These are phyloP conservation scores for Plasmodium blacklocki DNA, from an alignment of 169 alveolate species.

Conservation along the genomic window DNA sequence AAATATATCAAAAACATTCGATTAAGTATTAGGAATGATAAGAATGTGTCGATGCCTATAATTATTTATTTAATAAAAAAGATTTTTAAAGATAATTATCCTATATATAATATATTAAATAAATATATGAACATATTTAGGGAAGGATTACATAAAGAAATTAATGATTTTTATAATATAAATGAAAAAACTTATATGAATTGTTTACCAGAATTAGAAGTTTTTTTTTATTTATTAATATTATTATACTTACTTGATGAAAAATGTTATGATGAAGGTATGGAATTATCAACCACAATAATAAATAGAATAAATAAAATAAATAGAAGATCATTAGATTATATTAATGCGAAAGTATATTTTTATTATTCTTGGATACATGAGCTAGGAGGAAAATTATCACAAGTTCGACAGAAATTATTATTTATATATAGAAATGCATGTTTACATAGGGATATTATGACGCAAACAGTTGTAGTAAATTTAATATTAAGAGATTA, in stretches of 20 bases:
- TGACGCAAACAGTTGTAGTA: constrained; percentile 92
- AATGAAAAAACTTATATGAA: constrained; percentile 52
- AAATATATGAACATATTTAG: constrained; percentile 32
- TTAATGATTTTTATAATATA: constrained; percentile 10
- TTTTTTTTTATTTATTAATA: constrained; percentile 37
- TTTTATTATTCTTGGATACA: constrained; percentile 90
- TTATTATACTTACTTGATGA: constrained; percentile 29
- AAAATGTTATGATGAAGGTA: constrained; percentile 76
- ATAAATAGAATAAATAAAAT: constrained; percentile 78
- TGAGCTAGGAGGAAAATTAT: constrained; percentile 88
- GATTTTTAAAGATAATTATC: constrained; percentile 50
- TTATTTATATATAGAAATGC: constrained; percentile 89
- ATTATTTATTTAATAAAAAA: constrained; percentile 16
- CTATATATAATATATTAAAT: constrained; percentile 37
- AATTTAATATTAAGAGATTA: constrained; percentile 93
- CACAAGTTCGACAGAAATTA: constrained; percentile 82
- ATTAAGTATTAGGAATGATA: constrained; percentile 48
- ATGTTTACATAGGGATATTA: constrained; percentile 89
- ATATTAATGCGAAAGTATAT: constrained; percentile 84
- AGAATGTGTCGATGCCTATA: constrained; percentile 23
- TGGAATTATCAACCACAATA: constrained; percentile 78
- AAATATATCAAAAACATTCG: constrained; percentile 58
- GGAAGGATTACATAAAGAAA: constrained; percentile 6
- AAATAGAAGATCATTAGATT: constrained; percentile 88
- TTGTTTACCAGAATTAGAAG: constrained; percentile 48